Evolutionary conservation across 805 yeast species (phyloP), one percentile per base, ranked within the genome.

Genomic region (Yamadazyma scolyti): DNA sequence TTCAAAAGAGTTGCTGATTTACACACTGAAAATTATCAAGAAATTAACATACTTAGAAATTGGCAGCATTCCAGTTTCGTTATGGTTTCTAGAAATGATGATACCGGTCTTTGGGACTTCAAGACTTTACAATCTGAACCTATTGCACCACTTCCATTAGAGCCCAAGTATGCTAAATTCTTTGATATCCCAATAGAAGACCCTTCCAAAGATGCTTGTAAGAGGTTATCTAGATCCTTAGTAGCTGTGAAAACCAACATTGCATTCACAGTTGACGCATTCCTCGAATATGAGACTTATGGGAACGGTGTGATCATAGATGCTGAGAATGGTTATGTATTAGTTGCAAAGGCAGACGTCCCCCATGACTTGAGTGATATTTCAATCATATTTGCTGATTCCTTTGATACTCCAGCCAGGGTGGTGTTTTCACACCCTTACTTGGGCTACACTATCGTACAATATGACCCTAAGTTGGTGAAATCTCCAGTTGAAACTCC

Each of bases 391-490:
- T 75, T 89, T 50, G 95, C 96, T 4, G 96, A 89, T 41, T 82
- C 95, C 1, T 75, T 85, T 14, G 76, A 80, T 42, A 71, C 88
- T 9, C 86, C 94, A 0, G 96, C 82, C 1, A 68, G 77, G 40
- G 93, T 88, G 16, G 78, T 78, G 14, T 89, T 87, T 46, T 61
- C 86, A 48, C 96, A 88, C 52, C 96, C 97, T 20, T 76, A 85
- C 21, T 85, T 82, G 45, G 88, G 88, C 44, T 88, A 82, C 55
- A 88, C 94, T 1, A 75, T 88, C 34, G 67, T 89, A 16, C 75
- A 84, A 52, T 89, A 86, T 54, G 95, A 89, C 51, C 87, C 96
- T 6, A 47, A 65, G 4, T 59, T 86, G 30, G 81, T 89, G 10
- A 53, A 71, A 14, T 89, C 95, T 2, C 82, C 82, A 24, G 75